phyloP scores from a whole-genome alignment of 2,329 filamentous ascomycete species.

The Exophiala lecanii-corni region DNA sequence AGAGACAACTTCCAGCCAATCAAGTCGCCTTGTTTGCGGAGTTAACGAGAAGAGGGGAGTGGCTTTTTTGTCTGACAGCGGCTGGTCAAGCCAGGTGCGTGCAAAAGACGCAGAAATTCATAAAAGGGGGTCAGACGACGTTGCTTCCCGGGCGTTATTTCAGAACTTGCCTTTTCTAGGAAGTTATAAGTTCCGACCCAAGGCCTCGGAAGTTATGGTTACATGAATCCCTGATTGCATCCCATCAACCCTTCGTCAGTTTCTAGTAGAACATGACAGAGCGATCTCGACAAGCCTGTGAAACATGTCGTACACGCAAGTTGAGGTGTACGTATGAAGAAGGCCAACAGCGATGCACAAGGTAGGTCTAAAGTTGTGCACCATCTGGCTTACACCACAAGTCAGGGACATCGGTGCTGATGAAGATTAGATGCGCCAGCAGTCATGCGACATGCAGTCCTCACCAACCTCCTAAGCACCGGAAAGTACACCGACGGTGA shows the following conservation, averaged over 20 bases:
- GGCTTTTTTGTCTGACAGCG: neutral
- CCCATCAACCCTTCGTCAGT: neutral
- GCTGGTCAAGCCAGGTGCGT: too few species aligned
- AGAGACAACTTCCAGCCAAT: too few species aligned
- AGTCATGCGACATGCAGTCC: too few species aligned
- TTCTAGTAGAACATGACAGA: conserved; percentile 5
- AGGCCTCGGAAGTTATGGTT: neutral
- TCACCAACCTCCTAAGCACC: too few species aligned
- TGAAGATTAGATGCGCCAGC: too few species aligned
- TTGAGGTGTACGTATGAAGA: conserved; percentile 13
- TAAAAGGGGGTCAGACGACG: too few species aligned
- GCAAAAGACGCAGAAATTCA: neutral
- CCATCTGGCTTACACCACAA: too few species aligned
- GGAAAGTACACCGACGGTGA: too few species aligned
- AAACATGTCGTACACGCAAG: conserved; percentile 16
- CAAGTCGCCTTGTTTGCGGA: conserved; percentile 1
- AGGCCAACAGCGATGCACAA: conserved; percentile 7
- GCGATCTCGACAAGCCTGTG: conserved; percentile 14
- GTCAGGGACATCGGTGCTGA: too few species aligned
- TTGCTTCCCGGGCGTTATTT: too few species aligned
- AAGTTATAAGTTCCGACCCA: neutral
- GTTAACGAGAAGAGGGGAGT: neutral
- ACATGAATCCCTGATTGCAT: neutral
- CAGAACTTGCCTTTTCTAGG: neutral
- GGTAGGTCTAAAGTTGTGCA: too few species aligned